Percentiles rank a stretch among this genome's conserved stretches.
Evolutionary conservation across 495 filamentous ascomycete species (phyloP).

Genomic region (Neurospora intermedia): DNA sequence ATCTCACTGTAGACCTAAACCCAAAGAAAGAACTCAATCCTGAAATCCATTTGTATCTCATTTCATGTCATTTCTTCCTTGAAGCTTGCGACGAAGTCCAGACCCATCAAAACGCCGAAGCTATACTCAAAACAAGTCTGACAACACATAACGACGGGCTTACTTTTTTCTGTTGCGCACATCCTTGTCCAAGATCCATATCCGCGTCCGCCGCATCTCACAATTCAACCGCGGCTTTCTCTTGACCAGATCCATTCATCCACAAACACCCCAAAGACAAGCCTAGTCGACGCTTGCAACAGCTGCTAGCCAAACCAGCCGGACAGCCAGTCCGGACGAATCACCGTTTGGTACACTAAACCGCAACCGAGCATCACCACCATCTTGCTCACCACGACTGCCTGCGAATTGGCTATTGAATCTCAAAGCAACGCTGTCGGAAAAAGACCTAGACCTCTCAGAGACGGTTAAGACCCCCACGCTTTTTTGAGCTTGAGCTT

Average conservation of each 20-base stretch:
- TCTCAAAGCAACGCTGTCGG: neutral
- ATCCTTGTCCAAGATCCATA: neutral
- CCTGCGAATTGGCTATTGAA: neutral
- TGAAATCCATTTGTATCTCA: neutral
- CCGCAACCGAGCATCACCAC: neutral
- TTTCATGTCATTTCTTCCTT: neutral
- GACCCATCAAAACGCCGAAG: neutral
- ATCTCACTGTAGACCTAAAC: neutral
- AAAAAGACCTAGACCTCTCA: neutral
- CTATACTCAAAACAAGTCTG: neutral
- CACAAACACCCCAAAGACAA: neutral
- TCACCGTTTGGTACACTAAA: neutral
- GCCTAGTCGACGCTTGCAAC: neutral
- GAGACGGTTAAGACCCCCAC: neutral
- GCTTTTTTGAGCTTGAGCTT: neutral
- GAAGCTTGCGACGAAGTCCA: neutral
- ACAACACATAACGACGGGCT: neutral
- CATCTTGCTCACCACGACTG: neutral
- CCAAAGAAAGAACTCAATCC: neutral
- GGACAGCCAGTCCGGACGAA: neutral
- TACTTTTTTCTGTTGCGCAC: neutral
- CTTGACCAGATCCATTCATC: neutral
- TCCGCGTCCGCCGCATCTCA: neutral
- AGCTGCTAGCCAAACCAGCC: neutral
- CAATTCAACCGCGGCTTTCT: neutral